Base-by-base conservation (phyloP, 2,329 filamentous ascomycete genomes). In the Talaromyces rugulosus region DNA sequence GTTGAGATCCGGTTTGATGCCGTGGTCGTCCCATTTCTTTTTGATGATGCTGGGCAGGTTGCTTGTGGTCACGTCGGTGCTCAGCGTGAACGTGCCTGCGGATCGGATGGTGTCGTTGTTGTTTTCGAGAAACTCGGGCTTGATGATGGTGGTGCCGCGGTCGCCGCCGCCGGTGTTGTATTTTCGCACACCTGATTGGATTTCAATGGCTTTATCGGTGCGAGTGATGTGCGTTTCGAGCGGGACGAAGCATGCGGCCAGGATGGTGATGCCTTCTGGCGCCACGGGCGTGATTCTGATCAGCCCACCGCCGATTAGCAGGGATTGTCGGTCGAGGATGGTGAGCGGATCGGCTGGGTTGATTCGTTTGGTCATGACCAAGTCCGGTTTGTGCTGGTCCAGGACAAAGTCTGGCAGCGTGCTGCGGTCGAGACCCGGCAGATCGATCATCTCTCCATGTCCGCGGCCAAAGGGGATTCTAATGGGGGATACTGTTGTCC, bases 401-500 rank as follows among this genome's bases (percentile, higher is more conserved):
- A 83, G 78, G 55, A 97, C 89, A 71, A 89, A 87, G 0, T 85
- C 77, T 55, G 91, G 88, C 6, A 98, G 80, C 16, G 87, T 84
- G 30, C 87, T 88, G 53, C 95, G 87, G 8, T 88, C 85, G 36
- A 99, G 80, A 0, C 95, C 95, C 0, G 95, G 95, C 14, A 99
- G 82, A 72, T 99, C 95, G 69, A 99, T 91, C 36, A 99, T 82
- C 74, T 99, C 96, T 61, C 95, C 95, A 70, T 87, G 89, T 28
- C 90, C 89, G 63, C 86, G 87, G 53, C 93, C 93, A 71, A 95
- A 99, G 0, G 92, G 92, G 18, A 98, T 87, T 31, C 95, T 89
- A 67, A 99, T 98, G 0, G 95, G 95, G 0, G 92, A 96, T 1
- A 93, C 95, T 0, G 95, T 99, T 0, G 95, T 99, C 9, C 96